A percentile compares a stretch with the other conserved stretches of the same genome.
Evolutionary conservation across 495 filamentous ascomycete genomes (phyloP).

Genomic region (Filosporella fistucella): DNA sequence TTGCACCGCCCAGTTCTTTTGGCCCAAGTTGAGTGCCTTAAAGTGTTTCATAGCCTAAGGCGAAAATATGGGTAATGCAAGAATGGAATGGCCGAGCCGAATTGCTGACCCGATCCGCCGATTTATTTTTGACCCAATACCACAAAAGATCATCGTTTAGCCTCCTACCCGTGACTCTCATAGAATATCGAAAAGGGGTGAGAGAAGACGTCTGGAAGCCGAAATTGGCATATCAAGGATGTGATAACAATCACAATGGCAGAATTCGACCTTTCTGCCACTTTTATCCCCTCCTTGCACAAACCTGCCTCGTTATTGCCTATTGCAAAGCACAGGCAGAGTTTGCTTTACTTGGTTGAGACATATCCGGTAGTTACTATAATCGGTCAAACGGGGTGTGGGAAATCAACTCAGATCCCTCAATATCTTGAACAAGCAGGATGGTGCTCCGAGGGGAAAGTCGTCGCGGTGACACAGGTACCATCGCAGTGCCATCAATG

Average conservation of each 20-base stretch:
- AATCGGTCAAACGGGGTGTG: constrained; percentile 85
- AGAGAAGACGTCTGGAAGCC: too few species aligned
- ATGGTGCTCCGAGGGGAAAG: constrained; percentile 77
- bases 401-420: constrained; percentile 86
- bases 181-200: too few species aligned
- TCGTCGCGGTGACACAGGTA: constrained; percentile 91
- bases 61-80: too few species aligned
- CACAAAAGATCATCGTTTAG: too few species aligned
- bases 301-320: constrained; percentile 73
- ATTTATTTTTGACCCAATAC: too few species aligned
- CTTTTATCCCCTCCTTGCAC: constrained; percentile 72
- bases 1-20: too few species aligned
- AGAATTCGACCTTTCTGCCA: constrained; percentile 55
- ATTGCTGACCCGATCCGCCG: too few species aligned
- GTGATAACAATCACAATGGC: constrained; percentile 31
- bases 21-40: too few species aligned
- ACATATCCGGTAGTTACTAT: constrained; percentile 78
- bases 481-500: constrained; percentile 17
- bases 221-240: too few species aligned
- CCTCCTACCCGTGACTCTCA: too few species aligned
- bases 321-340: constrained; percentile 69
- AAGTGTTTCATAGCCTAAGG: too few species aligned
- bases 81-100: too few species aligned
- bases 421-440: constrained; percentile 85
- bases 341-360: constrained; percentile 72